Percentiles rank a stretch among this genome's conserved stretches.
Conservation (phyloP, 2,329 filamentous ascomycete genomes). For the Atkinsonella texensis region DNA sequence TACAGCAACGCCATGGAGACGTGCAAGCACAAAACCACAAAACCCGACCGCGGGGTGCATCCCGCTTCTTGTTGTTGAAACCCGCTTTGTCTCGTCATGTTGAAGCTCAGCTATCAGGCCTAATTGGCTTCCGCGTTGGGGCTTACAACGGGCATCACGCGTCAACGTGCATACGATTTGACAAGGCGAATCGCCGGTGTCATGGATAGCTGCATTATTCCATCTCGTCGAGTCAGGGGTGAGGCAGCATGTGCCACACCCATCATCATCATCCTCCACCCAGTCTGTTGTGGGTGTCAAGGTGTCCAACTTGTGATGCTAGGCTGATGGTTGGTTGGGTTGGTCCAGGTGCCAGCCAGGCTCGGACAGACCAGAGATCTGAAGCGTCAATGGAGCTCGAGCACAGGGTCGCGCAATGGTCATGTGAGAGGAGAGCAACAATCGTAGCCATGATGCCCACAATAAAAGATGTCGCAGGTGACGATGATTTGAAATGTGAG, state of each 20-base stretch:
- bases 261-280: not conserved
- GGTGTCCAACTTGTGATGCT: not conserved
- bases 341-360: not conserved
- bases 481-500: too few relatives aligned
- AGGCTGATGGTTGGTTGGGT: not conserved
- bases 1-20: too few relatives aligned
- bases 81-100: not conserved
- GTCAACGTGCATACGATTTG: not conserved
- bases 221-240: not conserved
- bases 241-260: not conserved
- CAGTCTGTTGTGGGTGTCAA: too few relatives aligned
- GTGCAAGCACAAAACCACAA: not conserved
- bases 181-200: not conserved
- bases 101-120: not conserved
- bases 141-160: not conserved
- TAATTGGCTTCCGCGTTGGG: not conserved
- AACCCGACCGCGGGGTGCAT: not conserved
- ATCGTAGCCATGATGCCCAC: not conserved
- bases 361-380: not conserved
- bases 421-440: not conserved
- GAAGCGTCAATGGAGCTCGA: not conserved
- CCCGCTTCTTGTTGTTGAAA: not conserved
- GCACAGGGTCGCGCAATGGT: not conserved
- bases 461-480: not conserved
- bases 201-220: not conserved